Evolutionary conservation across 257 asterid species (phyloP), one percentile per base, ranked within the genome.

Genomic region (Marsdenia floribunda): DNA sequence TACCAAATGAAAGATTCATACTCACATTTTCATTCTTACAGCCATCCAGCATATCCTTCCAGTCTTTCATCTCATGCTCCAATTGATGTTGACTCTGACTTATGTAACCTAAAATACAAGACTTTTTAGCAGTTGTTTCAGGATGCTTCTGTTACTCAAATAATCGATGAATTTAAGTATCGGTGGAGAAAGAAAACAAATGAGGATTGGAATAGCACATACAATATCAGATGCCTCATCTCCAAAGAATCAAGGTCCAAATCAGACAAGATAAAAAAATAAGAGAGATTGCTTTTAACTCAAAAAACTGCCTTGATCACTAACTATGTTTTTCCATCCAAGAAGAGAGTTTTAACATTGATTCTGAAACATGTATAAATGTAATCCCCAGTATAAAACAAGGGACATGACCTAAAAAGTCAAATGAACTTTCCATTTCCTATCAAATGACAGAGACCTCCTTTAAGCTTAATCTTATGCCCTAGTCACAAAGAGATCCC

Each of bases 1-100:
- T 72, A 6, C 76, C 33, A 55, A 18, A 73, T 22, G 24, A 57
- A 57, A 57, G 16, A 75, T 26, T 68, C 8, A 40, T 70, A 76
- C 87, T 81, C 79, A 85, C 89, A 75, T 79, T 85, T 74, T 59
- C 81, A 46, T 83, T 75, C 77, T 73, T 73, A 68, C 85, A 86
- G 83, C 76, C 80, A 77, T 73, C 83, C 42, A 82, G 84, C 89
- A 86, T 78, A 68, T 87, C 90, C 54, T 83, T 80, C 96, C 97
- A 88, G 76, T 82, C 80, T 72, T 81, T 83, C 49, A 74, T 88
- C 69, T 83, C 96, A n/a, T 46, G 76, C 52, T 70, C 80, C 65
- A 78, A 81, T 29, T 83, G 87, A 68, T 75, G 76, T 55, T 79
- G 83, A 53, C 84, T 77, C 68, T 70, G 84, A 76, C 75, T 70